These are phyloP conservation scores for Botryotinia globosa DNA, from an alignment of 2,329 filamentous ascomycete genomes.

Conservation along the genomic window DNA sequence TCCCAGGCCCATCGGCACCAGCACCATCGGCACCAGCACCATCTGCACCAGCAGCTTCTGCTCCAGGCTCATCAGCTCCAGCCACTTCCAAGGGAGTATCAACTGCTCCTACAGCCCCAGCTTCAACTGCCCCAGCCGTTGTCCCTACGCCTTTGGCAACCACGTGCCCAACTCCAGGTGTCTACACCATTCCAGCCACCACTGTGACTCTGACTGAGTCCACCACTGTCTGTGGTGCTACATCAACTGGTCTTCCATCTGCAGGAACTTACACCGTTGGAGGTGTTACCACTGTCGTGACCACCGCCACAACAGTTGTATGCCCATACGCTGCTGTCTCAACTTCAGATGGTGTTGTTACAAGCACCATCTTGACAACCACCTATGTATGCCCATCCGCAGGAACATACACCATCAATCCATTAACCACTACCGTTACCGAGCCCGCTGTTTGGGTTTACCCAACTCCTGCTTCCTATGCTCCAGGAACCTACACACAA, in stretches of 20 bases:
- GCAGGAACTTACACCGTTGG: slow-evolving; percentile 66
- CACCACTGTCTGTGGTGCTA: slow-evolving; percentile 64
- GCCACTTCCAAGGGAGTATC: slow-evolving; percentile 11
- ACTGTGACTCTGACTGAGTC: slow-evolving; percentile 65
- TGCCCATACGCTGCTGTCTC: slow-evolving; percentile 67
- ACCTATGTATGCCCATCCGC: slow-evolving; percentile 70
- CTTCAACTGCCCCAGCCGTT: slow-evolving; percentile 39
- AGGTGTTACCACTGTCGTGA: slow-evolving; percentile 69
- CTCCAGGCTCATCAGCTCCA: slow-evolving; percentile 19
- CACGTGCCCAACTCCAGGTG: slow-evolving; percentile 62
- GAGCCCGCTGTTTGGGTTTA: slow-evolving; percentile 57
- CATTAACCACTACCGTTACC: slow-evolving; percentile 60
- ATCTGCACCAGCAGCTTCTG: neutral
- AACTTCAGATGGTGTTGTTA: slow-evolving; percentile 57
- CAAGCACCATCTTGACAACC: slow-evolving; percentile 66
- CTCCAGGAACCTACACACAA: slow-evolving; percentile 71
- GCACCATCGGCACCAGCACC: neutral
- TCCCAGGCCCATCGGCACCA: neutral
- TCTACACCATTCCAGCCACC: slow-evolving; percentile 72
- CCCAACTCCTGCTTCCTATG: slow-evolving; percentile 62
- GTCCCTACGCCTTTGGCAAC: slow-evolving; percentile 50
- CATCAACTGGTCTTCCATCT: slow-evolving; percentile 59
- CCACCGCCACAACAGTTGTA: slow-evolving; percentile 62
- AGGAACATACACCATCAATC: slow-evolving; percentile 73
- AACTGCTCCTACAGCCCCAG: slow-evolving; percentile 11